Evolutionary conservation across 495 filamentous ascomycete genomes (phyloP).

Genomic region (Aspergillus indologenus): DNA sequence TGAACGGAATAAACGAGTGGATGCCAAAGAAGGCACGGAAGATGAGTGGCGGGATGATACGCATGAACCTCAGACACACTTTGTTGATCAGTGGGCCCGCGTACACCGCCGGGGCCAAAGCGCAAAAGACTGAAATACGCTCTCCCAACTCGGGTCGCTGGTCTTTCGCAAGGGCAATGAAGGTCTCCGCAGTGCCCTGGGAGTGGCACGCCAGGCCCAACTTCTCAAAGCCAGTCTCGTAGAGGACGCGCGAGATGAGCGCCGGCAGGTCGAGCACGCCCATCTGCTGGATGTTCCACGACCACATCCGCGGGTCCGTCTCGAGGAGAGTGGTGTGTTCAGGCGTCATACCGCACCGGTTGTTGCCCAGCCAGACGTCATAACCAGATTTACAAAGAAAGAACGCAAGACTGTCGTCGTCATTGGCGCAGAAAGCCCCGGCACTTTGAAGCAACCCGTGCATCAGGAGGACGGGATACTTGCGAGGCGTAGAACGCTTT

Average conservation of each 20-base stretch:
- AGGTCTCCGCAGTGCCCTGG: conserved; percentile 87
- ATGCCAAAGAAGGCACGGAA: conserved; percentile 89
- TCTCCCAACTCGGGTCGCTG: conserved; percentile 86
- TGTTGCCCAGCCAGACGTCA: conserved; percentile 96
- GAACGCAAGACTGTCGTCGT: conserved; percentile 87
- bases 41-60: conserved; percentile 65
- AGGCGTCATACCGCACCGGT: conserved; percentile 82
- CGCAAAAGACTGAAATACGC: conserved; percentile 87
- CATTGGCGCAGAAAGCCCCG: conserved; percentile 86
- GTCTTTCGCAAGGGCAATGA: conserved; percentile 87
- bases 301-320: conserved; percentile 90
- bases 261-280: conserved; percentile 88
- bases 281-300: conserved; percentile 95
- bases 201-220: conserved; percentile 83
- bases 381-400: conserved; percentile 90
- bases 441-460: conserved; percentile 86
- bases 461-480: conserved; percentile 85
- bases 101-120: conserved; percentile 87
- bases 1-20: conserved; percentile 91
- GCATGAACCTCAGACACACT: conserved; percentile 92
- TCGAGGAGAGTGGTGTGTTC: conserved; percentile 67
- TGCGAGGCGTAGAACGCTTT: conserved; percentile 42
- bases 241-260: conserved; percentile 76
- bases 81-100: conserved; percentile 83
- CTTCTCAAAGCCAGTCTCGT: conserved; percentile 79